Conservation (phyloP, 1,284 basidiomycete genomes). For the Porodaedalea pini region DNA sequence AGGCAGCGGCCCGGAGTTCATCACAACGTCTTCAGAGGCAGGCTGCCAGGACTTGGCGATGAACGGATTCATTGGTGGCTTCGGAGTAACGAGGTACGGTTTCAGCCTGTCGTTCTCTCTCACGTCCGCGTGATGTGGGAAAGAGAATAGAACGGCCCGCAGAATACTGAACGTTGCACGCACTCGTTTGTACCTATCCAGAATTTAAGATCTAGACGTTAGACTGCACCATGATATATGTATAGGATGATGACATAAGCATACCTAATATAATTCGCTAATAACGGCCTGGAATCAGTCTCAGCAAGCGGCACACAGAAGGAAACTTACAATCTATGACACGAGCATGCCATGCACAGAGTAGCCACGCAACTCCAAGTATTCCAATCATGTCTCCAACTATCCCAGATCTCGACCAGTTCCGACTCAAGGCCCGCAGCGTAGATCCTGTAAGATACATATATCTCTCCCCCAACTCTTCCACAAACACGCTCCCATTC, state of each 20-base stretch:
- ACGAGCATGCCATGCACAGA: conserved; percentile 9
- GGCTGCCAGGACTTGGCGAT: conserved; percentile 8
- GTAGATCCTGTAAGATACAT: neutral
- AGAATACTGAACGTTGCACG: conserved; percentile 10
- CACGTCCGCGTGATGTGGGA: neutral
- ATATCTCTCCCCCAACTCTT: neutral
- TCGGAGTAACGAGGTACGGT: conserved; percentile 9
- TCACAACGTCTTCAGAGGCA: neutral
- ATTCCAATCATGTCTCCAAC: conserved; percentile 1
- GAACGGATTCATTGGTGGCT: conserved; percentile 11
- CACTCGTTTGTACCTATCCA: neutral
- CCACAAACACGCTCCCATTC: neutral
- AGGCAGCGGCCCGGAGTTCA: neutral
- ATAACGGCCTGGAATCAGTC: too few relatives aligned
- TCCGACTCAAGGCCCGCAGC: neutral
- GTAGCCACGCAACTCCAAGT: conserved; percentile 8
- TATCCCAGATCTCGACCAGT: neutral
- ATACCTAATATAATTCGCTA: conserved; percentile 14
- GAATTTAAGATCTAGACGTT: neutral
- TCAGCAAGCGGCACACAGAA: neutral
- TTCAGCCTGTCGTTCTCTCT: neutral
- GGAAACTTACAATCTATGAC: conserved; percentile 15
- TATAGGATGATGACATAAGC: neutral
- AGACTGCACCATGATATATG: neutral
- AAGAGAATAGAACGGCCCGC: neutral